Percentiles rank a stretch among this genome's conserved stretches.
phyloP scores from a whole-genome alignment of 257 asterid genomes.

The Solanum chmielewskii region DNA sequence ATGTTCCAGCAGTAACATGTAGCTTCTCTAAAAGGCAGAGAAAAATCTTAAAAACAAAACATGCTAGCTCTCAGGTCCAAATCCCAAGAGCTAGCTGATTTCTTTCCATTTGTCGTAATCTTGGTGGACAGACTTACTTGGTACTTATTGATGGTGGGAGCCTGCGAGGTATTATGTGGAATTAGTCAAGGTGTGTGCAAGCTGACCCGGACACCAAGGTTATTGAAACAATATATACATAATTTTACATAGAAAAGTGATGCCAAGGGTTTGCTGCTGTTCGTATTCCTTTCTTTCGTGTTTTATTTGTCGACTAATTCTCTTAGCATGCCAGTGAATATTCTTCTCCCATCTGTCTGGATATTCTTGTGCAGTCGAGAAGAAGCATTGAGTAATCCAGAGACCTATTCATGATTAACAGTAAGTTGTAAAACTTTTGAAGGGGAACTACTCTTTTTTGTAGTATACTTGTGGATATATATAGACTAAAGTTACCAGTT shows the following conservation, averaged over 20 bases:
- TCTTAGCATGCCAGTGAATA: not conserved
- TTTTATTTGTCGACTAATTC: not conserved
- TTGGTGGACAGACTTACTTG: not conserved
- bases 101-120: not conserved
- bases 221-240: not conserved
- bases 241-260: not conserved
- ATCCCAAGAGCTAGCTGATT: not conserved
- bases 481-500: no score
- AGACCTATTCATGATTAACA: not conserved
- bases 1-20: not conserved
- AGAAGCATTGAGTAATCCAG: not conserved
- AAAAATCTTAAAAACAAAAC: not conserved
- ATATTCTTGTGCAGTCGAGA: not conserved
- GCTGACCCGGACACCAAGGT: not conserved
- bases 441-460: no score
- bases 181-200: not conserved
- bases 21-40: not conserved
- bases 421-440: not conserved
- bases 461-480: no score
- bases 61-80: not conserved
- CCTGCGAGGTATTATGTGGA: not conserved
- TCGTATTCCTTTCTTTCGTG: not conserved
- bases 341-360: not conserved
- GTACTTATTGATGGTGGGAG: not conserved
- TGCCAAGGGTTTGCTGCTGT: not conserved